Conservation (phyloP, 2,329 filamentous ascomycete species). For the Sclerotinia spermophila region DNA sequence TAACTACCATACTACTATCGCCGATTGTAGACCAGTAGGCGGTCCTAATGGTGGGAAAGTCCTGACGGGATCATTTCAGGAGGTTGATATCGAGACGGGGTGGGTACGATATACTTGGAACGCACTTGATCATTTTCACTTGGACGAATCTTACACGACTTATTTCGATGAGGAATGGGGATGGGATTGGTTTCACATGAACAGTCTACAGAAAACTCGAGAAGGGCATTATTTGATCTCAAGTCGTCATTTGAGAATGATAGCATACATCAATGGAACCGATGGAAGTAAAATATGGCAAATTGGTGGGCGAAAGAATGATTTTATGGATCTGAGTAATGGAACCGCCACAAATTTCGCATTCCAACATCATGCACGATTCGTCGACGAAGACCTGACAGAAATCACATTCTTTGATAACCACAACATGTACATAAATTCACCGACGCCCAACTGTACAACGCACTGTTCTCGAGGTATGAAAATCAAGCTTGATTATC, state of each 20-base stretch:
- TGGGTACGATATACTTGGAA: conserved; percentile 50
- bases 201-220: conserved; percentile 33
- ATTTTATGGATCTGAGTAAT: background rate
- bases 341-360: background rate
- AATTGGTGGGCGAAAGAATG: background rate
- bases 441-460: conserved; percentile 8
- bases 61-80: conserved; percentile 39
- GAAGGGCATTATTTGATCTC: background rate
- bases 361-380: conserved; percentile 41
- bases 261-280: background rate
- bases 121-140: conserved; percentile 39
- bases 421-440: conserved; percentile 32
- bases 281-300: background rate
- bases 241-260: background rate
- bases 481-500: conserved; percentile 40
- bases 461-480: conserved; percentile 34
- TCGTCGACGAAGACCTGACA: conserved; percentile 33
- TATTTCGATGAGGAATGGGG: conserved; percentile 23
- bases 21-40: conserved; percentile 3
- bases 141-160: conserved; percentile 23
- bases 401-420: conserved; percentile 33
- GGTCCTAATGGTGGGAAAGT: conserved; percentile 3
- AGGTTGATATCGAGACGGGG: conserved; percentile 50
- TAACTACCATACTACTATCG: conserved; percentile 12
- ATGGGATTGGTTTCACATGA: conserved; percentile 34